Evolutionary conservation across 1,139 yeast species (phyloP).

Genomic region (Lodderomyces oxycetoniae): DNA sequence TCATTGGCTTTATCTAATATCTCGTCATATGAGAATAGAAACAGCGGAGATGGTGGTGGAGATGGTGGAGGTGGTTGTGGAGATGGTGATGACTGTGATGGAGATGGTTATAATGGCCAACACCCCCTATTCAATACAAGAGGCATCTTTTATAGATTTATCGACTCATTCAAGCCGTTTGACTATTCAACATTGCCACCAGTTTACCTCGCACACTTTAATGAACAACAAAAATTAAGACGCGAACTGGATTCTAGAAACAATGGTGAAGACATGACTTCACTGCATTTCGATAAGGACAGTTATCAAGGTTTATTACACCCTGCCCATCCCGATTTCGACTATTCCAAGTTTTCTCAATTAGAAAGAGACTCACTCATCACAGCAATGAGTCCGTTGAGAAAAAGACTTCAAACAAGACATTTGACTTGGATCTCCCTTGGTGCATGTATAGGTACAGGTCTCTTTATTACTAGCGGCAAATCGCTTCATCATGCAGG

Average conservation of each 20-base stretch:
- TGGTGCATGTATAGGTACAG: slow-evolving; percentile 42
- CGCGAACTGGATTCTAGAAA: no score
- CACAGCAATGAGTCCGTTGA: slow-evolving; percentile 28
- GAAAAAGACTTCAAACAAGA: slow-evolving; percentile 33
- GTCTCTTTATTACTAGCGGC: slow-evolving; percentile 37
- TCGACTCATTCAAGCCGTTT: slow-evolving; percentile 36
- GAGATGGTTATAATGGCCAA: no score
- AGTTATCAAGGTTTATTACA: slow-evolving; percentile 5
- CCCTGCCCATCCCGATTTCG: slow-evolving; percentile 27
- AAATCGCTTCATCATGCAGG: slow-evolving; percentile 31
- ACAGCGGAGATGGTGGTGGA: background rate
- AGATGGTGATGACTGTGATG: no score
- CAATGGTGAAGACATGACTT: background rate
- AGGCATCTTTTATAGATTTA: slow-evolving; percentile 17
- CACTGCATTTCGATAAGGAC: background rate
- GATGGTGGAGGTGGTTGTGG: no score
- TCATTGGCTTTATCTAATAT: no score
- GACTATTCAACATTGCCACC: slow-evolving; percentile 18
- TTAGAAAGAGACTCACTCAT: slow-evolving; percentile 31
- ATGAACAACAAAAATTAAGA: slow-evolving; percentile 2
- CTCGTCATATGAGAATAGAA: background rate
- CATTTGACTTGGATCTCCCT: slow-evolving; percentile 41
- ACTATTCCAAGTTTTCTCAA: slow-evolving; percentile 24
- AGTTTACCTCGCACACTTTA: slow-evolving; percentile 10
- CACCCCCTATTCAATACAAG: no score